Conservation (phyloP, 768 basidiomycete genomes). For the Neoboletus magnificus region DNA sequence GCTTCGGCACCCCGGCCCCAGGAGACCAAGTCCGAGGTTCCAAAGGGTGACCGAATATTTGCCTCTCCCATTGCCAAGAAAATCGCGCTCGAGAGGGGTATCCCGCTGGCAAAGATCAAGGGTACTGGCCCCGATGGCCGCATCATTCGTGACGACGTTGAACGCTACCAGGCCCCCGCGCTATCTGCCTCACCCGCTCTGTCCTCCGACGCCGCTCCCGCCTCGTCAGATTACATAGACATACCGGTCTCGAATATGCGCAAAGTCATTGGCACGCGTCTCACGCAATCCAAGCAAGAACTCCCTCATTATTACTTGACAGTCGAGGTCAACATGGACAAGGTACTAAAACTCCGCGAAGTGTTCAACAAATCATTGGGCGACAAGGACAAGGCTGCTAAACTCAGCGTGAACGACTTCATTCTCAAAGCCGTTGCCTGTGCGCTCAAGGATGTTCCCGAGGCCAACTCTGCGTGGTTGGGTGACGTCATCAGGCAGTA, state of each 20-base stretch:
- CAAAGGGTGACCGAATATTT: conserved; percentile 80
- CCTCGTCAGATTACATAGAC: conserved; percentile 77
- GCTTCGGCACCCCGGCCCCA: conserved; percentile 34
- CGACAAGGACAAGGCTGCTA: conserved; percentile 86
- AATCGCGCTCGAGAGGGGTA: conserved; percentile 90
- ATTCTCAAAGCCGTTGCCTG: conserved; percentile 92
- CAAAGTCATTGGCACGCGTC: conserved; percentile 84
- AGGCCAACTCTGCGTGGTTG: conserved; percentile 97
- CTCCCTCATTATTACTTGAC: conserved; percentile 98
- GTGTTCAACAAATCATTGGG: conserved; percentile 89
- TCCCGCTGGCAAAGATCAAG: conserved; percentile 86
- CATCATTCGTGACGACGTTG: conserved; percentile 92
- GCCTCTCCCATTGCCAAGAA: conserved; percentile 96
- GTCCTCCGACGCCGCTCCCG: conserved; percentile 46
- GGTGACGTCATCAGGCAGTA: conserved; percentile 95
- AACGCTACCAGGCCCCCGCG: conserved; percentile 70
- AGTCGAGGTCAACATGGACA: conserved; percentile 94
- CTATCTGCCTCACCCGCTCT: conserved; percentile 42
- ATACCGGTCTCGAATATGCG: conserved; percentile 93
- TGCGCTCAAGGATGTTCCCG: conserved; percentile 91
- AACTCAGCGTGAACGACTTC: conserved; percentile 98
- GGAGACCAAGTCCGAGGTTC: conserved; percentile 53
- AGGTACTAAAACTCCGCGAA: conserved; percentile 87
- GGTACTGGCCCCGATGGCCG: conserved; percentile 93
- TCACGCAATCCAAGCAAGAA: conserved; percentile 91